Conservation (phyloP, 2,329 filamentous ascomycete genomes). For the Arthroderma uncinatum region DNA sequence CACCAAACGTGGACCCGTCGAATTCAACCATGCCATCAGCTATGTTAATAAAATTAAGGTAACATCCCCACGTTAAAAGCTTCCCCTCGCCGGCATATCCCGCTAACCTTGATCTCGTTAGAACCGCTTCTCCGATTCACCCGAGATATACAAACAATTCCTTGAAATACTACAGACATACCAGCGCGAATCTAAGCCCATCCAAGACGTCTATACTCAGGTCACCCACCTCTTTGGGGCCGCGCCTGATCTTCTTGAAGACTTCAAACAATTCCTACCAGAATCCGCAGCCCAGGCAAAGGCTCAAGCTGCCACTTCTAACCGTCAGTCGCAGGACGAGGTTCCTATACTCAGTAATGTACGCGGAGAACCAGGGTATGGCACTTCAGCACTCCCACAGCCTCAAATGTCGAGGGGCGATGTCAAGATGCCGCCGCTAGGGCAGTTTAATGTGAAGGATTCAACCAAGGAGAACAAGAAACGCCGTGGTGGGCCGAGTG, state of each 20-base stretch:
- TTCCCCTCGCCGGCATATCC: not conserved
- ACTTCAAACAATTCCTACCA: slow-evolving; percentile 96
- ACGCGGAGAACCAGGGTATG: slow-evolving; percentile 42
- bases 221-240: slow-evolving; percentile 89
- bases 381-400: slow-evolving; percentile 32
- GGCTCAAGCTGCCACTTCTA: slow-evolving; percentile 45
- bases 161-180: slow-evolving; percentile 97
- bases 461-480: slow-evolving; percentile 88
- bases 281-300: slow-evolving; percentile 68
- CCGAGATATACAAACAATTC: slow-evolving; percentile 99
- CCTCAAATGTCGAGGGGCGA: slow-evolving; percentile 43
- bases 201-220: slow-evolving; percentile 95
- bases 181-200: slow-evolving; percentile 93
- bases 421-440: slow-evolving; percentile 75
- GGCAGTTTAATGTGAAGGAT: slow-evolving; percentile 79
- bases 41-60: slow-evolving; percentile 99
- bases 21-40: slow-evolving; percentile 98
- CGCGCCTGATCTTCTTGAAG: slow-evolving; percentile 86
- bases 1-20: slow-evolving; percentile 85
- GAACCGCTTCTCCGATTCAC: slow-evolving; percentile 94
- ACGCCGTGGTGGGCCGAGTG: slow-evolving; percentile 51
- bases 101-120: slow-evolving; percentile 27
- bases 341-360: slow-evolving; percentile 55
- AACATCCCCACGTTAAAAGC: slow-evolving; percentile 23
- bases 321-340: slow-evolving; percentile 56